Conservation (phyloP, 2,329 filamentous ascomycete genomes). For the Ceratocystiopsis sp. region DNA sequence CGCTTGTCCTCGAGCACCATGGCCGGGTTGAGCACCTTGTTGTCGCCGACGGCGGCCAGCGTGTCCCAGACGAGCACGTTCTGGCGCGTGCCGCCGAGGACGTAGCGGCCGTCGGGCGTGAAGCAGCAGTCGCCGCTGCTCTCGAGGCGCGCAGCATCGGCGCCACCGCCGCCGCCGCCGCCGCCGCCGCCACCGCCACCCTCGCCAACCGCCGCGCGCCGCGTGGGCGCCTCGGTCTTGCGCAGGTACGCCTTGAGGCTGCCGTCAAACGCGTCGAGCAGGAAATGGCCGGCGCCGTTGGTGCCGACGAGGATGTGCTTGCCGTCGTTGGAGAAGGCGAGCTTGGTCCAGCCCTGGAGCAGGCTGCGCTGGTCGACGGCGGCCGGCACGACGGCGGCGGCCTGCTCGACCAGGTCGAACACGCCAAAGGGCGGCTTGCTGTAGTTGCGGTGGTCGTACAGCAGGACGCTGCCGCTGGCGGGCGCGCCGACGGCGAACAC, state of each 20-base stretch:
- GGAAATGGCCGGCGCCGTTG: conserved; percentile 67
- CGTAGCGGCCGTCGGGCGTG: conserved; percentile 73
- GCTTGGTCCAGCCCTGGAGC: conserved; percentile 63
- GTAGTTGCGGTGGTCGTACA: conserved; percentile 90
- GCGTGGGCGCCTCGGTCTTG: conserved; percentile 36
- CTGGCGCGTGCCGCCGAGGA: conserved; percentile 60
- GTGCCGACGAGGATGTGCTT: conserved; percentile 75
- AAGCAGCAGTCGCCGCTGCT: conserved; percentile 72
- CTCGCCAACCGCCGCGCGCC: conserved; percentile 37
- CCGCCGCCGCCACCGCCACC: conserved; percentile 17
- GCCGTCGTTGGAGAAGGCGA: conserved; percentile 94
- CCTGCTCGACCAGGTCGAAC: conserved; percentile 57
- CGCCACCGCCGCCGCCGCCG: neutral
- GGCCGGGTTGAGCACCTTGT: conserved; percentile 44
- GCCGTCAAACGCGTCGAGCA: conserved; percentile 87
- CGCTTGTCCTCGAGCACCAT: conserved; percentile 48
- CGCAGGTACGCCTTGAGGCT: conserved; percentile 56
- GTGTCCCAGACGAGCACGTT: conserved; percentile 82
- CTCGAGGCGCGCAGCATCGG: conserved; percentile 25
- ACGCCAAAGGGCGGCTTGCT: conserved; percentile 78
- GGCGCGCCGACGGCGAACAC: conserved; percentile 85
- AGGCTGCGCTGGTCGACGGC: conserved; percentile 37
- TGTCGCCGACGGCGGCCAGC: conserved; percentile 34
- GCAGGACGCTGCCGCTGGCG: conserved; percentile 57
- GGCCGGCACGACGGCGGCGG: conserved; percentile 15